Evolutionary conservation across 1,284 basidiomycete species (phyloP), one percentile per base, ranked within the genome.

Genomic region (Papiliotrema nemorosa): DNA sequence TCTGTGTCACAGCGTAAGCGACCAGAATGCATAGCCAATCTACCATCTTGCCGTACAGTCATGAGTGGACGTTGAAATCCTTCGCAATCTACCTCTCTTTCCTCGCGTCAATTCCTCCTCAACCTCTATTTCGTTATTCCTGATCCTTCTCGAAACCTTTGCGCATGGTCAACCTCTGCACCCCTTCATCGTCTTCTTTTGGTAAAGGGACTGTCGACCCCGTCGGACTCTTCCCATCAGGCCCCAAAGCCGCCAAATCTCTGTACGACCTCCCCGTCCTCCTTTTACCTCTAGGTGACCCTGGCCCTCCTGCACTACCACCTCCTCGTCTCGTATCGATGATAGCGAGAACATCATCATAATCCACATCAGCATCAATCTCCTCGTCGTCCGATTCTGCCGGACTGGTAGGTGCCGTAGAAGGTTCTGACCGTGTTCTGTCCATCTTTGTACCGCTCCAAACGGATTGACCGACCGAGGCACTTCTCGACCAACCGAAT

Each of bases 321-420:
- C 51, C 42, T n/a, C 49, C 51, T 53, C 65, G 60, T 20, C 65
- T 53, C 12, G 62, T 63, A 53, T 74, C 73, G 44, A 73, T 68
- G 31, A 74, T 70, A 9, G 71, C 68, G 9, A 74, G 59, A 0
- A 76, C 76, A 62, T 78, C 77, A 58, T 78, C 78, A 53, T 78
- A 78, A 54, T 78, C 78, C 22, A 76, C 73, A 52, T 76, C 73
- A 4, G 74, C 75, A 44, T 75, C 70, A 46, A 68, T 64, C 47
- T 76, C 75, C 18, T 74, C 74, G 10, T 63, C 64, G 44, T 75
- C 75, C 29, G 71, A 71, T 27, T 77, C 76, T 22, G 55, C 63
- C 14, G 67, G 73, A 49, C 63, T 67, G n/a, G 55, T 62, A 27
- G 67, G 69, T 7, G 67, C 68, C 13, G 70, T 67, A 20, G 56